Base-by-base conservation (phyloP, 352 stramenopile species). In the Sclerospora graminicola region DNA sequence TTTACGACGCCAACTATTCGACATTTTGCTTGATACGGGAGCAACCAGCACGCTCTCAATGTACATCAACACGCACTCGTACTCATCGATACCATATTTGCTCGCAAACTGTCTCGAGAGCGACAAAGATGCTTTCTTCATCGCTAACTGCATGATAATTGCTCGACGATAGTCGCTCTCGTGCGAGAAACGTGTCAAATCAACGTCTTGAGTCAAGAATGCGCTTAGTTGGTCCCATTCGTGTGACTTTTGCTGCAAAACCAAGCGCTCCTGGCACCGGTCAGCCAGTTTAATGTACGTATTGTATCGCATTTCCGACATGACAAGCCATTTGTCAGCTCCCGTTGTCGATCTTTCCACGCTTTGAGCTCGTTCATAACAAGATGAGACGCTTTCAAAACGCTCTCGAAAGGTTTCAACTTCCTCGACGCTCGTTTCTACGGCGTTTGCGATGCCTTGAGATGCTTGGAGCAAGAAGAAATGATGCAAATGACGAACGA, bases 1-100 rank as follows among this genome's bases (percentile, higher is more conserved):
- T 23, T 89, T 66, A 40, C 77, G 76, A 15, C 76, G 66, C 15
- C 39, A 50, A 14, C 40, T 29, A 11, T 2, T 23, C 21, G 21
- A 6, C 21, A 26, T 26, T 34, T 28, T 48, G 8, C 35, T 45
- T 30, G 45, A 29, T 10, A 30, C 18, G 9, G 49, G 29, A 19
- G 29, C 49, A 3, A 72, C 26, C 8, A 86, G 64, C 1, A 55
- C 65, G 16, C 66, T 57, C 31, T 60, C 58, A 42, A 89, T 82
- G 41, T 86, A 89, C 1, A 66, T 53, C 18, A 86, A 45, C 29
- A 85, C 52, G 30, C 77, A 86, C 20, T 63, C 52, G 30, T 69
- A 85, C 35, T 72, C 64, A 28, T 89, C 72, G 5, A 87, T 51
- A 2, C 48, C 65, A 31, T 87, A 87, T 54, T 89, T 89, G 16